Evolutionary conservation across 768 basidiomycete genomes (phyloP).

Genomic region (Tephrocybe sp.): DNA sequence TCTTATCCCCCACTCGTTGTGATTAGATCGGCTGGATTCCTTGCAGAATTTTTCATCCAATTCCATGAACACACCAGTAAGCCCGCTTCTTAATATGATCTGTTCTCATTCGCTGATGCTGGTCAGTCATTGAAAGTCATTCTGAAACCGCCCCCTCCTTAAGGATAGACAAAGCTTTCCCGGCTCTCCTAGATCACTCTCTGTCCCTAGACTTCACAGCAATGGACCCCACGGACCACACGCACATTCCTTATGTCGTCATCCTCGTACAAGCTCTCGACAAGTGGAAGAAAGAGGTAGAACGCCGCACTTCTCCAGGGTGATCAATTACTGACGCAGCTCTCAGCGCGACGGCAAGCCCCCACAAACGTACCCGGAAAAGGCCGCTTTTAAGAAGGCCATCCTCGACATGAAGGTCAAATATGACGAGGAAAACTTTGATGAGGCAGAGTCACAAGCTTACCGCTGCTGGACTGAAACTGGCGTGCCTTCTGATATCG

Average conservation of each 20-base stretch:
- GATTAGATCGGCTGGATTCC: constrained; percentile 84
- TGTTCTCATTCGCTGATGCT: background rate
- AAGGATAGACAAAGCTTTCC: constrained; percentile 88
- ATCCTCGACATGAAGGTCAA: constrained; percentile 68
- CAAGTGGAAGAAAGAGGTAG: constrained; percentile 78
- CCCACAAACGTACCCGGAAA: constrained; percentile 61
- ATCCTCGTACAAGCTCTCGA: constrained; percentile 83
- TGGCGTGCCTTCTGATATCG: constrained; percentile 64
- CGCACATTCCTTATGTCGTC: constrained; percentile 87
- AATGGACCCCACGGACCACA: constrained; percentile 88
- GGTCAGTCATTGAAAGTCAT: constrained; percentile 85
- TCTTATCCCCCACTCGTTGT: constrained; percentile 66
- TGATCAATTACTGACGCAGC: background rate
- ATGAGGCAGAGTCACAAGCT: constrained; percentile 88
- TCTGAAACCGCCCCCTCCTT: constrained; percentile 73
- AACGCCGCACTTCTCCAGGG: constrained; percentile 21
- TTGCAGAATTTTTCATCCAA: constrained; percentile 87
- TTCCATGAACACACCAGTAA: constrained; percentile 83
- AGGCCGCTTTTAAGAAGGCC: constrained; percentile 70
- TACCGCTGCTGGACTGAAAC: constrained; percentile 72
- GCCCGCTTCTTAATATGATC: constrained; percentile 21
- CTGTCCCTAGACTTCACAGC: constrained; percentile 64
- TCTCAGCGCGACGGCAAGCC: constrained; percentile 63
- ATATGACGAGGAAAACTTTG: constrained; percentile 94
- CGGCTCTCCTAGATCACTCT: constrained; percentile 72